These are phyloP conservation scores for Maudiozyma bulderi DNA, from an alignment of 805 yeast species.

Conservation along the genomic window DNA sequence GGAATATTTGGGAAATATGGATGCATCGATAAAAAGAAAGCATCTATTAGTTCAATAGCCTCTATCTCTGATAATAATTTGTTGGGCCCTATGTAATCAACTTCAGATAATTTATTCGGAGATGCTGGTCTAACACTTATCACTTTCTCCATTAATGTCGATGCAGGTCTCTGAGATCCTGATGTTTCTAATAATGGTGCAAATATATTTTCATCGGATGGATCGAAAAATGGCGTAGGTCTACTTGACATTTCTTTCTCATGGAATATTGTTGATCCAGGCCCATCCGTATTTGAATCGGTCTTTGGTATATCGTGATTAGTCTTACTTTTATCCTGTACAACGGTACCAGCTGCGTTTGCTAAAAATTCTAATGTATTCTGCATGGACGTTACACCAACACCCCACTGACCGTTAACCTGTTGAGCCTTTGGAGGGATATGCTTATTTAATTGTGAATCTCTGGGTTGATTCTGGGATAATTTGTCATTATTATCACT, in stretches of 20 bases:
- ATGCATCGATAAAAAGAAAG: conserved; percentile 71
- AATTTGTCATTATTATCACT: not conserved
- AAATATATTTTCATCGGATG: conserved; percentile 11
- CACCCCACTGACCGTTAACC: conserved; percentile 12
- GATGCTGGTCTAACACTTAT: conserved; percentile 28
- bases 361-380: conserved; percentile 68
- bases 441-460: not conserved
- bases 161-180: conserved; percentile 17
- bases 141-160: conserved; percentile 28
- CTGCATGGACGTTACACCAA: conserved; percentile 32
- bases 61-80: conserved; percentile 54
- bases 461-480: not conserved
- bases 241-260: not conserved
- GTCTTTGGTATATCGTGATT: not conserved
- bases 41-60: conserved; percentile 45
- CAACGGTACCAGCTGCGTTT: conserved; percentile 69
- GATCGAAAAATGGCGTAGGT: conserved; percentile 1
- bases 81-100: conserved; percentile 47
- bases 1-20: conserved; percentile 90
- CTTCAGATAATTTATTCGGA: conserved; percentile 38
- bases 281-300: not conserved
- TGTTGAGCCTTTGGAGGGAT: not conserved
- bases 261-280: not conserved
- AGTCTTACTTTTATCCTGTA: conserved; percentile 19
- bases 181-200: conserved; percentile 21